Conservation (phyloP, 2,329 filamentous ascomycete species). For the Ophiobolus disseminans region DNA sequence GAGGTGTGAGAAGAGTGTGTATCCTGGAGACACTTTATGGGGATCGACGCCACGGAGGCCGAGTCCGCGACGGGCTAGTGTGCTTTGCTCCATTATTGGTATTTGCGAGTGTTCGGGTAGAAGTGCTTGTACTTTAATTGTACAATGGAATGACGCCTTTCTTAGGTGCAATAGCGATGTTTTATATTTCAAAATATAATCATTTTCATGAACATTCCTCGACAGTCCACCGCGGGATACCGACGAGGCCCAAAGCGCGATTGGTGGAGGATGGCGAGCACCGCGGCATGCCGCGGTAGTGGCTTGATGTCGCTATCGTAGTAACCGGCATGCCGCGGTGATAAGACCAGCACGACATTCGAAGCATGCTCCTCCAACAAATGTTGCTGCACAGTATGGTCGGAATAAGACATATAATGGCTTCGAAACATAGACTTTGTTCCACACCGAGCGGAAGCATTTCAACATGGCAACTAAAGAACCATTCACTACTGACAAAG, state of each 20-base stretch:
- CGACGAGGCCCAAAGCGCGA: background rate
- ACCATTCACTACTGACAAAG: constrained; percentile 12
- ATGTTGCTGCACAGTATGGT: background rate
- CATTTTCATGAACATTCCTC: background rate
- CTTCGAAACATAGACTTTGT: background rate
- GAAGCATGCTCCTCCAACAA: constrained; percentile 1
- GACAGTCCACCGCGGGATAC: constrained; percentile 5
- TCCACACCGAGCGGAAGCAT: background rate
- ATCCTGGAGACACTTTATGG: constrained; percentile 49
- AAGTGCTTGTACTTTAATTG: background rate
- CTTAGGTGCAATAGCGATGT: constrained; percentile 2
- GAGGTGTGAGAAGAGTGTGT: constrained; percentile 52
- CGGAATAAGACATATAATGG: constrained; percentile 15
- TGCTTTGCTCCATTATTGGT: constrained; percentile 53
- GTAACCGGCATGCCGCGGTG: constrained; percentile 20
- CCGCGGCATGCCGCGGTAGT: constrained; percentile 20
- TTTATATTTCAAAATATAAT: background rate
- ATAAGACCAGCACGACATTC: constrained; percentile 24
- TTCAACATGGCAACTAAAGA: constrained; percentile 14
- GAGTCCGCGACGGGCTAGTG: constrained; percentile 51
- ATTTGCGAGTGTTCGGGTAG: background rate
- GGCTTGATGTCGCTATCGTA: constrained; percentile 5
- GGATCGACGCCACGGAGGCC: constrained; percentile 52
- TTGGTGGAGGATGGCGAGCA: background rate
- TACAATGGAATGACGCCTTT: constrained; percentile 3